A percentile compares a stretch with the other conserved stretches of the same genome.
These are phyloP conservation scores for Lycium barbarum DNA, from an alignment of 257 asterid species.

Conservation along the genomic window DNA sequence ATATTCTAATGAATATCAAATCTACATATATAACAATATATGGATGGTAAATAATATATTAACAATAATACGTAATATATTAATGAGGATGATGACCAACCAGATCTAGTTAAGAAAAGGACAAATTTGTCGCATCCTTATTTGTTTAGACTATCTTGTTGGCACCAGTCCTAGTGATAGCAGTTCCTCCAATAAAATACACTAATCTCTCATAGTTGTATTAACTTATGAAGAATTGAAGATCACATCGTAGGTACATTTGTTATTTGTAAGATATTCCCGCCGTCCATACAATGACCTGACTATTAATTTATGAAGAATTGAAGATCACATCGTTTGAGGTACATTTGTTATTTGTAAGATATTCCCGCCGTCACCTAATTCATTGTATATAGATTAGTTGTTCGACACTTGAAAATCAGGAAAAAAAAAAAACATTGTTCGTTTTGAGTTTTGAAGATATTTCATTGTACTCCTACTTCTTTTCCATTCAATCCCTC, in stretches of 20 bases:
- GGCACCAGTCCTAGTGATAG: background rate
- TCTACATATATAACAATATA: background rate
- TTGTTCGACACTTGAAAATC: background rate
- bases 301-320: too few relatives aligned
- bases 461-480: too few relatives aligned
- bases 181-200: background rate
- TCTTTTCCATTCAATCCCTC: too few relatives aligned
- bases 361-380: conserved; percentile 19
- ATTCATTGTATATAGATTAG: background rate
- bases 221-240: conserved; percentile 17
- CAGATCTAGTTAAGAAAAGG: conserved; percentile 21
- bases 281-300: too few relatives aligned
- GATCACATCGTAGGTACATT: too few relatives aligned
- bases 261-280: too few relatives aligned
- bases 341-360: background rate
- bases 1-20: background rate
- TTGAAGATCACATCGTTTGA: background rate
- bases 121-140: conserved; percentile 14
- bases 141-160: background rate
- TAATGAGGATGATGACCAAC: background rate
- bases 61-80: background rate
- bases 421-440: background rate
- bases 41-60: background rate
- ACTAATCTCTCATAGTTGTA: background rate
- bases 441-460: background rate